A percentile compares a stretch with the other conserved stretches of the same genome.
Conservation (phyloP, 345 rosid species). For the Eucalyptus melliodora region DNA sequence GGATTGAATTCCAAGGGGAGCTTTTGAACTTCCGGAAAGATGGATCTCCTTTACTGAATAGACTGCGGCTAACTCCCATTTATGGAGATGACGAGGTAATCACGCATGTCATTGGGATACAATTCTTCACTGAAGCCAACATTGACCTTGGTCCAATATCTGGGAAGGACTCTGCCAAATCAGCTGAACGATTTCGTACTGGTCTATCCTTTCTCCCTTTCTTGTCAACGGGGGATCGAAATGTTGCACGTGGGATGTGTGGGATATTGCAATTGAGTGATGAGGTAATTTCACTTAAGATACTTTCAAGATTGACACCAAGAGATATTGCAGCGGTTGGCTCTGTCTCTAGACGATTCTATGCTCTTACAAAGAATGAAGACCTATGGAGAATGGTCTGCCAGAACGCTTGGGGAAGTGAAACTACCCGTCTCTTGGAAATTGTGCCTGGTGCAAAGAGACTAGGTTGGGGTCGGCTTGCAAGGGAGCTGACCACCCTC, state of each 20-base stretch:
- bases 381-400: slow-evolving; percentile 88
- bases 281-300: slow-evolving; percentile 62
- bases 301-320: slow-evolving; percentile 70
- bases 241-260: slow-evolving; percentile 49
- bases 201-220: slow-evolving; percentile 22
- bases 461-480: slow-evolving; percentile 79
- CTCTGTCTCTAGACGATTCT: slow-evolving; percentile 54
- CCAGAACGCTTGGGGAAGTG: slow-evolving; percentile 85
- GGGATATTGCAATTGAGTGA: slow-evolving; percentile 68
- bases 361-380: slow-evolving; percentile 67
- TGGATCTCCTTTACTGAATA: slow-evolving; percentile 72
- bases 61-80: slow-evolving; percentile 69
- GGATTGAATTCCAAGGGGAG: slow-evolving; percentile 80
- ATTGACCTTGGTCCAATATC: slow-evolving; percentile 75
- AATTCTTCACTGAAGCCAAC: slow-evolving; percentile 69
- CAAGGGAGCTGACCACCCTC: slow-evolving; percentile 78
- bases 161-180: slow-evolving; percentile 39
- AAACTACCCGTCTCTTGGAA: slow-evolving; percentile 66
- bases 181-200: slow-evolving; percentile 20
- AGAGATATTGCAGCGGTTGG: slow-evolving; percentile 77
- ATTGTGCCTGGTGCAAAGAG: slow-evolving; percentile 76
- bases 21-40: slow-evolving; percentile 81
- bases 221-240: slow-evolving; percentile 31
- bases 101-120: slow-evolving; percentile 83
- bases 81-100: slow-evolving; percentile 70